Evolutionary conservation across 2,329 filamentous ascomycete species (phyloP), one percentile per base, ranked within the genome.

Genomic region (Whalleya microplaca): DNA sequence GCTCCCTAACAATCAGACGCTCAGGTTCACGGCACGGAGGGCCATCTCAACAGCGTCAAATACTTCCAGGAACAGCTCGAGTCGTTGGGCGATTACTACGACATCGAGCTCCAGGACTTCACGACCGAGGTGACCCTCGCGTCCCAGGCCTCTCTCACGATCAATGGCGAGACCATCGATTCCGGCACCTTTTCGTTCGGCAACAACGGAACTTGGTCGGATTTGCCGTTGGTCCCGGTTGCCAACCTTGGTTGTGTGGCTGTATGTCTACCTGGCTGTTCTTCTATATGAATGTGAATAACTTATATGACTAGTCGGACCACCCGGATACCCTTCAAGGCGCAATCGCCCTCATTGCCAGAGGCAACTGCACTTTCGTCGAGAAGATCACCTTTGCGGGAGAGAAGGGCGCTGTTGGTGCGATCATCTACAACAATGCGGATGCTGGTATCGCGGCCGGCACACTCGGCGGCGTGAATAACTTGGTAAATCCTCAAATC

Each of bases 371-470:
- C 66, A 70, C 76, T 2, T 87, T 87, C 53, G 81, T 77, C 4
- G 65, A 78, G 40, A 87, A 88, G 71, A 77, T 81, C 27, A 74
- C 76, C 14, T 70, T 81, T 16, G 84, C 85, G 6, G 79, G 76
- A 2, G 71, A 69, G 2, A 82, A 83, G 14, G 82, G 84, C 23
- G 85, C 85, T 1, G 69, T 73, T 2, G 85, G 75, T 2, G 80
- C 78, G 0, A 66, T 87, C 45, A 77, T 87, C 58, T 86, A 84
- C 70, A 84, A 87, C 73, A 85, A 86, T 56, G 77, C 71, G 7
- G 71, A 76, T 0, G 62, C 50, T 19, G 82, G 80, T 1, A 50
- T 70, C 5, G 71, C 81, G 2, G 68, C 80, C 2, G 84, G 80
- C 37, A 85, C 82, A 1, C 73, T 86, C 2, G 80, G 80, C 41